Evolutionary conservation across 176 grass and related monocot genomes (phyloP).

Genomic region (Pharus latifolius): DNA sequence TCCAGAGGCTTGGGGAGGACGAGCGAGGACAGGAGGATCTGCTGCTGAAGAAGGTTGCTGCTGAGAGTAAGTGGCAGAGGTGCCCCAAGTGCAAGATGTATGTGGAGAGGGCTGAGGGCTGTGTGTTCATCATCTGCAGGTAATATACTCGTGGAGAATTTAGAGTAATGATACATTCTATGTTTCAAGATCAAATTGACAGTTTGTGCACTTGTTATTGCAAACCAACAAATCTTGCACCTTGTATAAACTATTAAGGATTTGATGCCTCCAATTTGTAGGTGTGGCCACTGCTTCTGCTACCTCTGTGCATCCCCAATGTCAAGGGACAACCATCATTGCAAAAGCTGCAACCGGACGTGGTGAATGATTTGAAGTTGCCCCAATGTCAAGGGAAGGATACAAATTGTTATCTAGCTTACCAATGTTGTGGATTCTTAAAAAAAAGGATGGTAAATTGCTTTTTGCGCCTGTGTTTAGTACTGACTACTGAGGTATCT

Average conservation of each 20-base stretch:
- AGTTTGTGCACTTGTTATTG: too few species aligned
- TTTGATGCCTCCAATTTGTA: slow-evolving; percentile 1
- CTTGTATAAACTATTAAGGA: neutral
- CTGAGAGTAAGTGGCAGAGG: slow-evolving; percentile 57
- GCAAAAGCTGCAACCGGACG: slow-evolving; percentile 28
- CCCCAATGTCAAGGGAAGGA: neutral
- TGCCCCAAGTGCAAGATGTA: slow-evolving; percentile 75
- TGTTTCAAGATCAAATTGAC: too few species aligned
- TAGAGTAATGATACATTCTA: too few species aligned
- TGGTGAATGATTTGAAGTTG: slow-evolving; percentile 5
- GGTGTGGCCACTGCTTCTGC: slow-evolving; percentile 70
- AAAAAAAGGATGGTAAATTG: neutral
- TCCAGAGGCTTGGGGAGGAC: slow-evolving; percentile 28
- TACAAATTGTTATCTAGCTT: too few species aligned
- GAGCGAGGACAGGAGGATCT: slow-evolving; percentile 42
- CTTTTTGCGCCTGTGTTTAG: too few species aligned
- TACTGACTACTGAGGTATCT: too few species aligned
- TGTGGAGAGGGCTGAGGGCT: slow-evolving; percentile 58
- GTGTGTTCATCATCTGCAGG: slow-evolving; percentile 68
- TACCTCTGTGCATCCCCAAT: slow-evolving; percentile 68
- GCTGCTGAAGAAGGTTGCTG: slow-evolving; percentile 43
- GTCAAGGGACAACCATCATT: slow-evolving; percentile 34
- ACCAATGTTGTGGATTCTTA: too few species aligned
- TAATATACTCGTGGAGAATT: too few species aligned
- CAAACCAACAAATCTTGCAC: neutral